phyloP scores from a whole-genome alignment of 495 filamentous ascomycete genomes.

The Penicillium daleae region DNA sequence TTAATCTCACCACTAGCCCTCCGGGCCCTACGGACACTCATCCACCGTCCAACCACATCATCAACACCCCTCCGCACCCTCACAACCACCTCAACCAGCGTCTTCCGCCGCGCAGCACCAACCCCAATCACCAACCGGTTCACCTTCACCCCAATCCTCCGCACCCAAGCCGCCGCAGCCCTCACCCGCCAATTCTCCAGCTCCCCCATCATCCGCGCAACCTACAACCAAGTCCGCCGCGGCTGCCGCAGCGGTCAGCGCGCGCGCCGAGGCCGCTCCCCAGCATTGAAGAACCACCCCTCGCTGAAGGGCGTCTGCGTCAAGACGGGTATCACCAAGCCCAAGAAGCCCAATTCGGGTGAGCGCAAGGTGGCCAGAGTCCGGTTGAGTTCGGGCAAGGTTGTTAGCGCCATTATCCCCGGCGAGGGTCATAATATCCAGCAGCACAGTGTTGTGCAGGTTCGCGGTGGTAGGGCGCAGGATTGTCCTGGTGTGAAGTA shows the following conservation, averaged over 20 bases:
- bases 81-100: conserved; percentile 26
- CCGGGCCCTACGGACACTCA: conserved; percentile 44
- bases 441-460: conserved; percentile 96
- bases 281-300: conserved; percentile 76
- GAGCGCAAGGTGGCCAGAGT: conserved; percentile 92
- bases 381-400: conserved; percentile 80
- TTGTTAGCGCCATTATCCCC: conserved; percentile 89
- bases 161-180: conserved; percentile 30
- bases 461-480: conserved; percentile 86
- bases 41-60: conserved; percentile 34
- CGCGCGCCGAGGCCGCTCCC: conserved; percentile 82
- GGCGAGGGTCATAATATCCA: conserved; percentile 99
- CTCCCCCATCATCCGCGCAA: conserved; percentile 45
- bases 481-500: conserved; percentile 99
- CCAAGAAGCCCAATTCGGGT: conserved; percentile 98
- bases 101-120: conserved; percentile 18
- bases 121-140: conserved; percentile 28
- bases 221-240: conserved; percentile 62
- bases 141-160: conserved; percentile 44
- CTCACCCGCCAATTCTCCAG: conserved; percentile 47
- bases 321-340: conserved; percentile 86
- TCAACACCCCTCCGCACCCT: conserved; percentile 27
- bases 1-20: conserved; percentile 44
- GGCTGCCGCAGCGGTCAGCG: conserved; percentile 75
- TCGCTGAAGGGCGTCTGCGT: conserved; percentile 94